Percentiles rank a stretch among this genome's conserved stretches.
Evolutionary conservation across 169 alveolate species (phyloP).

Genomic region (Cryptosporidium sp.): DNA sequence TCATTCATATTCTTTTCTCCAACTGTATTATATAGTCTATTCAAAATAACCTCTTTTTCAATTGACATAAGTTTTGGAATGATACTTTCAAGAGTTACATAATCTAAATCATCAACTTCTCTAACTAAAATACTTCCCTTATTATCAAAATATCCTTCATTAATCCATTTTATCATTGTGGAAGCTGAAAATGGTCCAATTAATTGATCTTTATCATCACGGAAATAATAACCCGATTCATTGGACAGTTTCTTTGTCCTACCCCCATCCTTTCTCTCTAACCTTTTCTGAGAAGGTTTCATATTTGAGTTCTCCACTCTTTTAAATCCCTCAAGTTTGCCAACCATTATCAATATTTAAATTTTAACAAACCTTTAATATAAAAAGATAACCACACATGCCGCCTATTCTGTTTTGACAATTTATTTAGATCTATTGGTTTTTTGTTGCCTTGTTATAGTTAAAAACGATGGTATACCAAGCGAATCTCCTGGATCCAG

Average conservation of each 20-base stretch:
- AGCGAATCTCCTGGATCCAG: slow-evolving; percentile 71
- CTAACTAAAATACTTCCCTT: slow-evolving; percentile 54
- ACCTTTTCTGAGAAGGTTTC: slow-evolving; percentile 38
- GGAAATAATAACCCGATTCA: slow-evolving; percentile 47
- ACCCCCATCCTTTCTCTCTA: background rate
- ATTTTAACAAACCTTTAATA: background rate
- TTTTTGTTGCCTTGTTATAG: slow-evolving; percentile 17
- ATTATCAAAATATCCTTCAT: slow-evolving; percentile 68
- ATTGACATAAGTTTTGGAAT: slow-evolving; percentile 40
- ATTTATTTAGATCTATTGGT: slow-evolving; percentile 61
- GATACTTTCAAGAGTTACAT: slow-evolving; percentile 68
- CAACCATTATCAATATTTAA: slow-evolving; percentile 10
- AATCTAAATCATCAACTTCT: slow-evolving; percentile 49
- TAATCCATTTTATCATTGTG: slow-evolving; percentile 50
- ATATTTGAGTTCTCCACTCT: background rate
- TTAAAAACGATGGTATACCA: slow-evolving; percentile 48
- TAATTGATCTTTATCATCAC: slow-evolving; percentile 60
- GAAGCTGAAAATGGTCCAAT: slow-evolving; percentile 70
- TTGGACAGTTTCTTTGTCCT: background rate
- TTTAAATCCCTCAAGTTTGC: slow-evolving; percentile 44
- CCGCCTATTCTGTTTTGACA: slow-evolving; percentile 51
- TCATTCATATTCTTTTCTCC: slow-evolving; percentile 22
- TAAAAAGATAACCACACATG: slow-evolving; percentile 6
- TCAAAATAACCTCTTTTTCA: slow-evolving; percentile 34
- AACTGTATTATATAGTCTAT: slow-evolving; percentile 32